Base-by-base conservation (phyloP, 2,329 filamentous ascomycete genomes). In the Coniochaeta ligniaria region DNA sequence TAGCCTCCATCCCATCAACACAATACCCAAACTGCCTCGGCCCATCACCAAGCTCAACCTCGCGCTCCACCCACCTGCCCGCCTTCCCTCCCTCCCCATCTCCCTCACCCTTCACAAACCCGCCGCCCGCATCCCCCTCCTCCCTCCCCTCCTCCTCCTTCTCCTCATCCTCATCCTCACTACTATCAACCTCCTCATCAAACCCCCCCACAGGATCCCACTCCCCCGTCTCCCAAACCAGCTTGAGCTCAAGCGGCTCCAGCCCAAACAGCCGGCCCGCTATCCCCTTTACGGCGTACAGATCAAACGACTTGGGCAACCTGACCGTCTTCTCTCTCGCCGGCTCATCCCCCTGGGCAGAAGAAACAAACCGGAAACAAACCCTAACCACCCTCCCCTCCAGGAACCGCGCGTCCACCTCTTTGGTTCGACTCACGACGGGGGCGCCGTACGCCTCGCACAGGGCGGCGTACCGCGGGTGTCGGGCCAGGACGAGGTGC, bases 191-290 rank as follows among this genome's bases (percentile, higher is more conserved):
- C 33, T 82, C 80, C 5, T 84, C 80, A 63, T 86, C 81, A 66
- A 85, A 83, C 63, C 83, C 81, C 9, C 82, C 82, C 0, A 92
- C 86, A 0, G 91, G 91, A 72, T 96, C 92, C 85, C 89, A 91
- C 73, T 97, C 93, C 22, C 91, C 91, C 9, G 92, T 96, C 76
- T 96, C 92, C 89, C 91, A 96, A 0, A 95, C 76, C 57, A 98
- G 73, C 45, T 80, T 81, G 62, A 94, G 76, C 47, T 75, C 75
- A 63, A 91, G 78, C 0, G 92, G 89, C 55, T 80, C 74, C 12
- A 90, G 66, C 1, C 75, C 78, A 68, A 96, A 91, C n/a, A 88
- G 72, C 65, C 83, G 87, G 0, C 87, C 89, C 0, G 91, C 88
- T 9, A 96, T 79, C 0, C 91, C 90, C 70, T 95, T 90, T 17